A percentile compares a stretch with the other conserved stretches of the same genome.
phyloP scores from a whole-genome alignment of 106 monocot genomes.

The Dendrobium catenatum region DNA sequence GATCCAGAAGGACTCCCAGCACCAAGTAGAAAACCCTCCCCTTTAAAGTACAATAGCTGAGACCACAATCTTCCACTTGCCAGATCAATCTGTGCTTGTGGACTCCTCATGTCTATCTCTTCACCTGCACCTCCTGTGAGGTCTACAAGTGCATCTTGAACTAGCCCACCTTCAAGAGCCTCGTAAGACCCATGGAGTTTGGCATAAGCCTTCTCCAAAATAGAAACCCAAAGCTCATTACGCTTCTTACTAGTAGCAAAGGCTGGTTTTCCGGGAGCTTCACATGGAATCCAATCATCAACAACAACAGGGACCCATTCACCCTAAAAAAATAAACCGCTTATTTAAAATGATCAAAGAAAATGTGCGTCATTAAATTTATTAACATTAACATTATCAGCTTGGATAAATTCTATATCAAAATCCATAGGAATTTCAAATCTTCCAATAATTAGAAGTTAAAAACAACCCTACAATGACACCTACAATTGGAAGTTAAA shows the following conservation, averaged over 20 bases:
- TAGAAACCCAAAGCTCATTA: constrained; percentile 96
- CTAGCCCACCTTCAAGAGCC: constrained; percentile 96
- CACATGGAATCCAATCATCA: constrained; percentile 99
- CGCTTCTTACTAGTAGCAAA: constrained; percentile 92
- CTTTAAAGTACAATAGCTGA: constrained; percentile 86
- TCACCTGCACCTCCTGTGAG: constrained; percentile 98
- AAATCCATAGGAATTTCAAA: too few species aligned
- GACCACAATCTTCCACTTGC: constrained; percentile 98
- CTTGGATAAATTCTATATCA: too few species aligned
- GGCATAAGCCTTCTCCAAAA: constrained; percentile 97
- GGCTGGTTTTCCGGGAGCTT: constrained; percentile 86
- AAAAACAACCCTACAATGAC: too few species aligned
- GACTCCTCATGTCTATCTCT: constrained; percentile 94
- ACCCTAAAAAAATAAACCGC: constrained; percentile 42
- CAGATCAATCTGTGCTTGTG: constrained; percentile 92
- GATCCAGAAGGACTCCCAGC: constrained; percentile 98
- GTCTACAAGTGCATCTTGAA: constrained; percentile 99
- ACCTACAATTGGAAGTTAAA: too few species aligned
- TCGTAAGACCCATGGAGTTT: constrained; percentile 98
- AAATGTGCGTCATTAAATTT: not conserved
- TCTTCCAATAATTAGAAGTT: too few species aligned
- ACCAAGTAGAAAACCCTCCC: constrained; percentile 93
- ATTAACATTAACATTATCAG: too few species aligned
- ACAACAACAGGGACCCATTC: constrained; percentile 98
- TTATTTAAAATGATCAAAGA: not conserved